These are phyloP conservation scores for Blepharisma japonicum DNA, from an alignment of 73 alveolate species.

Conservation along the genomic window DNA sequence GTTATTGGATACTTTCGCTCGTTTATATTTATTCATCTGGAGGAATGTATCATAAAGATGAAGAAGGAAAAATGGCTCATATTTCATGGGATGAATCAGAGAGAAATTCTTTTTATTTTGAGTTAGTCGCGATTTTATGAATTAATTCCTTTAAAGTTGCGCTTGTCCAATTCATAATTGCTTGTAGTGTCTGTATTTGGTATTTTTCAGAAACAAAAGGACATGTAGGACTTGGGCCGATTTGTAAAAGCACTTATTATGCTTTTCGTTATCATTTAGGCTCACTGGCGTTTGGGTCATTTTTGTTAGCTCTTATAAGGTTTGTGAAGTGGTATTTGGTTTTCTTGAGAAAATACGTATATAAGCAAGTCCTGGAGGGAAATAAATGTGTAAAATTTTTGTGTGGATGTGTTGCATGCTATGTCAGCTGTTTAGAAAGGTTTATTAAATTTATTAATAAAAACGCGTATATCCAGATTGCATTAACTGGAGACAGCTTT, in stretches of 20 bases:
- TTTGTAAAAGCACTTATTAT: slow-evolving; percentile 71
- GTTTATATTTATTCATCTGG: slow-evolving; percentile 83
- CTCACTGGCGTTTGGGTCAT: slow-evolving; percentile 92
- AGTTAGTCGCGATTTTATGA: slow-evolving; percentile 87
- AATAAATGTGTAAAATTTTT: slow-evolving; percentile 44
- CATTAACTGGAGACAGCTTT: slow-evolving; percentile 87
- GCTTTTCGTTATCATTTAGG: slow-evolving; percentile 92
- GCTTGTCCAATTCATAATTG: slow-evolving; percentile 84
- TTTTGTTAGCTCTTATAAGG: slow-evolving; percentile 83
- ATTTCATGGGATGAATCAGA: slow-evolving; percentile 90
- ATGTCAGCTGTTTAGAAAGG: slow-evolving; percentile 80
- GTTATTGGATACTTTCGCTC: slow-evolving; percentile 83
- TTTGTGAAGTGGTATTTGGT: slow-evolving; percentile 62
- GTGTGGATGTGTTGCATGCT: slow-evolving; percentile 81
- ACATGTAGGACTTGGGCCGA: slow-evolving; percentile 65
- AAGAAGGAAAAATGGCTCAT: slow-evolving; percentile 66
- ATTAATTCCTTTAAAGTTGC: slow-evolving; percentile 85
- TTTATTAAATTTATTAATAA: slow-evolving; percentile 78
- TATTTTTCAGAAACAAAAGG: slow-evolving; percentile 83
- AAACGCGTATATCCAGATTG: slow-evolving; percentile 94
- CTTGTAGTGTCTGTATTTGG: slow-evolving; percentile 92
- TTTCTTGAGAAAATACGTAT: slow-evolving; percentile 48
- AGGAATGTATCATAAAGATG: slow-evolving; percentile 65
- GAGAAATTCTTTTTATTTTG: slow-evolving; percentile 77
- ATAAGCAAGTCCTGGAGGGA: slow-evolving; percentile 39